phyloP scores from a whole-genome alignment of 2,329 filamentous ascomycete genomes.

The Cryphonectria parasitica region DNA sequence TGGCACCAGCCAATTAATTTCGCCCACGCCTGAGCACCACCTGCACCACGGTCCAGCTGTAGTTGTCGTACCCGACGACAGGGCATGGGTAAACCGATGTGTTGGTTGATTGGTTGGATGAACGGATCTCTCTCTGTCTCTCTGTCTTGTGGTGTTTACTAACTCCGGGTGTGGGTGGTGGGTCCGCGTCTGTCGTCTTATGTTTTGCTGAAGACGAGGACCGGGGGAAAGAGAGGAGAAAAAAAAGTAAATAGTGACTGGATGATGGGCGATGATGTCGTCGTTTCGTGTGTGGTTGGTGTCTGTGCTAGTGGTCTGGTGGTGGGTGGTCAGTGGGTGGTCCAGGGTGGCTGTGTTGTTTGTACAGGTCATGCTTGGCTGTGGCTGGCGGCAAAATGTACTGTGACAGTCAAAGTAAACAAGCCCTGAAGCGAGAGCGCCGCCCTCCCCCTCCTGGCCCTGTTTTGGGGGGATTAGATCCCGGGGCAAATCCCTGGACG shows the following conservation, averaged over 20 bases:
- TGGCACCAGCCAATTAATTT: constrained; percentile 38
- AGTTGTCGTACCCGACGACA: constrained; percentile 28
- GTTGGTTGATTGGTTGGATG: background rate
- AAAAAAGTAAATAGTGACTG: background rate
- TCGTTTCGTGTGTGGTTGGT: background rate
- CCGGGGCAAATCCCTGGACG: background rate
- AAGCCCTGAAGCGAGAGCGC: background rate
- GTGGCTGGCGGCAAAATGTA: background rate
- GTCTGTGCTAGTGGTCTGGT: background rate
- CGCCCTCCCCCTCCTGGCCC: background rate
- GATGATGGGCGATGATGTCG: too few relatives aligned
- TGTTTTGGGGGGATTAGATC: background rate
- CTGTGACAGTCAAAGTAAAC: background rate
- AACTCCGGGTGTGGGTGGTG: background rate
- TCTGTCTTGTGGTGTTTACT: background rate
- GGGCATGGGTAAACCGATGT: constrained; percentile 24
- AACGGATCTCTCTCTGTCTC: background rate
- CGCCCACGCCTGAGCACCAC: constrained; percentile 31
- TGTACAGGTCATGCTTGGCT: background rate
- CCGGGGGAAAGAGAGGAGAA: too few relatives aligned
- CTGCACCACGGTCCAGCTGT: constrained; percentile 15
- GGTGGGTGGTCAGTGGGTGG: background rate
- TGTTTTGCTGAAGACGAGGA: background rate
- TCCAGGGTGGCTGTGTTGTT: background rate
- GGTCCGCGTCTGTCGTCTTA: background rate